These are phyloP conservation scores for Lactarius pseudohatsudake DNA, from an alignment of 768 basidiomycete genomes.

Conservation along the genomic window DNA sequence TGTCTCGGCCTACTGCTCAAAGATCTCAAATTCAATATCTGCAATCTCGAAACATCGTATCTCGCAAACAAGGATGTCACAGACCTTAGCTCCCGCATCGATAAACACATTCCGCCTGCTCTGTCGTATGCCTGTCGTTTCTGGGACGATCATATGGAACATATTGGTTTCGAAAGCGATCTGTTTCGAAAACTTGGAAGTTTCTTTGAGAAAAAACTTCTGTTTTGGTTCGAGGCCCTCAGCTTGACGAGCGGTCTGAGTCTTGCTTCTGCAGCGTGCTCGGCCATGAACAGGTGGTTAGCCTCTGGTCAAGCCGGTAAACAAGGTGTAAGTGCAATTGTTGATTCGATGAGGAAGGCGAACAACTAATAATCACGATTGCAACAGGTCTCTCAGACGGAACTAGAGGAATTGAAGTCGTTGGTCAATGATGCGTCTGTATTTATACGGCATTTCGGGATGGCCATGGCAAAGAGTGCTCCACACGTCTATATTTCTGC, in stretches of 20 bases:
- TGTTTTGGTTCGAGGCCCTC: neutral
- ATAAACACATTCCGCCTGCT: neutral
- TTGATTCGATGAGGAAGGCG: neutral
- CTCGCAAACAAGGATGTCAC: neutral
- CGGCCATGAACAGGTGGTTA: neutral
- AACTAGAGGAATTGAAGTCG: neutral
- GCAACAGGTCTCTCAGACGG: neutral
- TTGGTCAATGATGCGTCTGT: conserved; percentile 1
- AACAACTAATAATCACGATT: neutral
- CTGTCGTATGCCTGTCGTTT: conserved; percentile 6
- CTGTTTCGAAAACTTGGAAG: neutral
- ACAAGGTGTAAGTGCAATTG: neutral
- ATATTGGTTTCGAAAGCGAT: neutral
- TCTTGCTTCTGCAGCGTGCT: neutral
- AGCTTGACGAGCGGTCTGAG: neutral
- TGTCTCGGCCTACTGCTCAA: neutral
- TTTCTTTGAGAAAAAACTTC: neutral
- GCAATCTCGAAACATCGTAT: conserved; percentile 1
- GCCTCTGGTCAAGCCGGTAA: neutral
- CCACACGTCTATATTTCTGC: neutral
- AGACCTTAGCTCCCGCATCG: neutral
- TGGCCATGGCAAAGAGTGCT: neutral
- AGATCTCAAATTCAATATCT: conserved; percentile 7
- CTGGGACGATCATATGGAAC: conserved; percentile 3
- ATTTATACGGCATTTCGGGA: conserved; percentile 2